Evolutionary conservation across 768 basidiomycete species (phyloP), one percentile per base, ranked within the genome.

Genomic region (Auricularia sp.): DNA sequence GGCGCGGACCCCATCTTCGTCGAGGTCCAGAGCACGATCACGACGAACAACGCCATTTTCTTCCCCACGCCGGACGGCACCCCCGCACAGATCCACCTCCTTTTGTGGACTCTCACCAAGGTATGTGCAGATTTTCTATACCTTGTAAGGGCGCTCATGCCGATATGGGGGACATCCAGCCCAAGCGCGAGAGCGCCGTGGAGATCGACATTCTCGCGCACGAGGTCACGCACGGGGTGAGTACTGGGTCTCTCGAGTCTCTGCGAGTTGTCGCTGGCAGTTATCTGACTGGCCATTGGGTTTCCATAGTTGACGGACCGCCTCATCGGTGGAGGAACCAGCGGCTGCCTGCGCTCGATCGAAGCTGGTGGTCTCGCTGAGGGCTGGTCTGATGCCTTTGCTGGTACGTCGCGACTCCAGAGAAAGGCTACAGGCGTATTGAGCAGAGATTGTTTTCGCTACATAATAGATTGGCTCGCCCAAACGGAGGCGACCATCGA

Each of bases 301-400:
- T 44, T 10, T 44, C 29, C 29, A 44, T 51, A 51, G 47, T 3
- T 51, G 51, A 81, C 79, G 14, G 79, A 71, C 76, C 69, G 68
- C 12, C 73, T 83, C 75, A 83, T 81, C 16, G 83, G 83, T n/a
- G 81, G 83, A 42, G 82, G 81, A 34, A 81, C 80, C 33, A 81
- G 80, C 56, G 74, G 83, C 11, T 88, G 87, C 75, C 74, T 88
- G 66, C 83, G 86, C 69, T 84, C 80, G 33, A 77, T 78, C 35
- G 87, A 88, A 69, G 77, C 86, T 2, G 83, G 83, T 23, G 87
- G 86, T 14, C 80, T 88, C 80, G 86, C 85, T 51, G 87, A 89
- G 72, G 86, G 84, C 16, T 87, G 85, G 85, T 59, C 56, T 5
- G 56, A 59, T 59, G 21, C 56, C 33, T 33, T 59, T 10, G 56